Evolutionary conservation across 2,329 filamentous ascomycete species (phyloP), one percentile per base, ranked within the genome.

Genomic region (Aureobasidium sp.): DNA sequence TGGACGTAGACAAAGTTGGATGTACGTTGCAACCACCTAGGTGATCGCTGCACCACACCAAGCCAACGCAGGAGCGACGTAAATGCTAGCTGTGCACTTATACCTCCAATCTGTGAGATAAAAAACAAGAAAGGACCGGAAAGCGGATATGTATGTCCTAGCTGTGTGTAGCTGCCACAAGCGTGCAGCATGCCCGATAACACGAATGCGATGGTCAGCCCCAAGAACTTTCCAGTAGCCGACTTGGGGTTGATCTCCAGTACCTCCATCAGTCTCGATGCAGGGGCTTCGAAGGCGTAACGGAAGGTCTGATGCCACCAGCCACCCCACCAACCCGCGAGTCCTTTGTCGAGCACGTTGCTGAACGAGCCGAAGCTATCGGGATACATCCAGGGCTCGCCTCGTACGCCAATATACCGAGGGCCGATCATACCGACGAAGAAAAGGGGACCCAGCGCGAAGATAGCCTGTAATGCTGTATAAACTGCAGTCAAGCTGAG

Each of bases 261-360:
- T 0, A 59, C 4, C 15, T 68, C 63, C 29, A 75, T 66, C 0
- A 87, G 67, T 68, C 77, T 83, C 2, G 72, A 73, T 0, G 81
- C 76, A 0, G 87, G 86, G 4, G 85, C 81, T 42, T 83, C 75
- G 69, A 93, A 91, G 2, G 83, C 85, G 61, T 85, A 81, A 0
- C 91, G 87, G 75, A 96, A 95, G 3, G 87, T 86, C 74, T 97
- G 92, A 73, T 97, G 93, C 93, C 93, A 97, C 81, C 86, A 93
- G 27, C 79, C 80, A 48, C 89, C 86, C 93, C 93, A 97, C 75
- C 87, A 88, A 0, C 91, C 92, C 0, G 83, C 81, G 2, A 97
- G 78, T 0, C 93, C 92, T 63, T 84, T 79, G 64, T 91, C 83
- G 11, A 86, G 74, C 2, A 92, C 78, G 30, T 78, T 74, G 0